These are phyloP conservation scores for Cardiospermum halicacabum DNA, from an alignment of 345 rosid species.

Conservation along the genomic window DNA sequence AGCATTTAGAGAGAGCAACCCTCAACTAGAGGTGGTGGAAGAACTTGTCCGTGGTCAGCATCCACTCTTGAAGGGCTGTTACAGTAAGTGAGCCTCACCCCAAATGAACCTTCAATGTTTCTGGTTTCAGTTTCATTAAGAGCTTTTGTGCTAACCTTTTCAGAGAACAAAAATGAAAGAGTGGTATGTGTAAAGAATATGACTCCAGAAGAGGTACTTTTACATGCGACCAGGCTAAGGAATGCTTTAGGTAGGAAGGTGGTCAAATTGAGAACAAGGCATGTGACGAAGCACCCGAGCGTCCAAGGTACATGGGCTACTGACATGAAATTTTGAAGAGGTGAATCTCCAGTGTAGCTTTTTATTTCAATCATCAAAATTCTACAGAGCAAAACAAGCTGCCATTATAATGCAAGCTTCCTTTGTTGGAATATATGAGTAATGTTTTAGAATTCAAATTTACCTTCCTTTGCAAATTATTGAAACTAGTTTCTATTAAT, in stretches of 20 bases:
- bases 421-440: neutral
- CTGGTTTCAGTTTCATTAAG: neutral
- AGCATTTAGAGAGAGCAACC: slow-evolving; percentile 54
- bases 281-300: slow-evolving; percentile 71
- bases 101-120: neutral
- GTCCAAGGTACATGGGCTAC: slow-evolving; percentile 96
- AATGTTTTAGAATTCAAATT: neutral
- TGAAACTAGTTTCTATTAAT: too few species aligned
- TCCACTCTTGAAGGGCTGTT: slow-evolving; percentile 74
- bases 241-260: slow-evolving; percentile 81
- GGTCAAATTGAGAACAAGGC: slow-evolving; percentile 67
- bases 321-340: slow-evolving; percentile 41
- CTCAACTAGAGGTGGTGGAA: slow-evolving; percentile 68
- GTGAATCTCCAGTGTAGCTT: neutral
- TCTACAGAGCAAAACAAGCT: neutral
- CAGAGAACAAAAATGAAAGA: slow-evolving; percentile 71
- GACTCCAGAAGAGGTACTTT: slow-evolving; percentile 56
- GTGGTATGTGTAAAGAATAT: slow-evolving; percentile 88
- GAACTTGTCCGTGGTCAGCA: slow-evolving; percentile 82
- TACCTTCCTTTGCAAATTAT: too few species aligned
- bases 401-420: neutral
- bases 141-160: slow-evolving; percentile 1
- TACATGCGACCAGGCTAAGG: slow-evolving; percentile 68
- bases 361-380: neutral
- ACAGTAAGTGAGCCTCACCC: slow-evolving; percentile 42